Conservation (phyloP, 2,329 filamentous ascomycete species). For the Gaeumannomyces sp. region DNA sequence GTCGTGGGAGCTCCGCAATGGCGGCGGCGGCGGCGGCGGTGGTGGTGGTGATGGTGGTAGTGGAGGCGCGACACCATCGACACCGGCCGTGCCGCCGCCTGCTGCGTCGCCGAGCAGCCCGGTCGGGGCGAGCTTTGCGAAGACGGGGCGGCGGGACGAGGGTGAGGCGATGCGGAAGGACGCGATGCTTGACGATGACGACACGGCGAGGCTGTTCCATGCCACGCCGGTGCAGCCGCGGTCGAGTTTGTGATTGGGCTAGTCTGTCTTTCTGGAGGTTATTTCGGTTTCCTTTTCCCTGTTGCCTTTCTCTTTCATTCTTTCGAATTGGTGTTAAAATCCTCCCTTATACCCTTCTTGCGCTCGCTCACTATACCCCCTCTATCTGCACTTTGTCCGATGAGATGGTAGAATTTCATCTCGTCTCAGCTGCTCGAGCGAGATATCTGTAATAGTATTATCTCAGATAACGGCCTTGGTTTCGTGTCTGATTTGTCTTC, state of each 20-base stretch:
- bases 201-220: slow-evolving; percentile 30
- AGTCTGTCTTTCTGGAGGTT: not conserved
- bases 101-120: not conserved
- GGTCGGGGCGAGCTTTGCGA: not conserved
- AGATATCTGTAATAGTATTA: no score
- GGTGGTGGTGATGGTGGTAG: slow-evolving; percentile 11
- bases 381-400: not conserved
- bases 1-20: slow-evolving; percentile 41
- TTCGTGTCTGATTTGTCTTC: no score
- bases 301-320: not conserved
- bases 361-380: slow-evolving; percentile 13
- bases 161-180: slow-evolving; percentile 16
- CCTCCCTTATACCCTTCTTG: not conserved
- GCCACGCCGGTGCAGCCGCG: slow-evolving; percentile 30
- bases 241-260: slow-evolving; percentile 29
- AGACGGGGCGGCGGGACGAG: slow-evolving; percentile 9
- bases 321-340: not conserved
- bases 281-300: not conserved
- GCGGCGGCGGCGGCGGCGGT: slow-evolving; percentile 13
- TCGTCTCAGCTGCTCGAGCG: no score
- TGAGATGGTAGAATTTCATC: no score
- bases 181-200: slow-evolving; percentile 18
- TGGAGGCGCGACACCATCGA: slow-evolving; percentile 15
- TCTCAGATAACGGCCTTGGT: no score
- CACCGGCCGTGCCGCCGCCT: not conserved